phyloP scores from a whole-genome alignment of 2,329 filamentous ascomycete genomes.

The Pestalotiopsis sp. region DNA sequence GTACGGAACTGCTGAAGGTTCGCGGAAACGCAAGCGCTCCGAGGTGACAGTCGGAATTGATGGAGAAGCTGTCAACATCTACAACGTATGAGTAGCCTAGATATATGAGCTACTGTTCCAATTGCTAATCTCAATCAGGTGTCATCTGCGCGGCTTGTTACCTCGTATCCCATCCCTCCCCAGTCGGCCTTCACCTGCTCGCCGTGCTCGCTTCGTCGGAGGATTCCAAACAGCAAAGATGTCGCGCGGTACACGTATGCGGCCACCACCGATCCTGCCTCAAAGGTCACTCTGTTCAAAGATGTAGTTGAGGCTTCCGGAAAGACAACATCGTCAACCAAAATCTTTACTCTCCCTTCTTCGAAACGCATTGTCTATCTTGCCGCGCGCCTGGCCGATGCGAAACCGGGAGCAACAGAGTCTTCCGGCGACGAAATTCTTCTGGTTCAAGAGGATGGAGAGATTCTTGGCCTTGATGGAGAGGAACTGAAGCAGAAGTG shows the following conservation, averaged over 20 bases:
- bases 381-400: conserved; percentile 32
- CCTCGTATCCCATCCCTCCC: conserved; percentile 68
- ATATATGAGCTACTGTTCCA: conserved; percentile 1
- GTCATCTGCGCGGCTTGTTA: conserved; percentile 61
- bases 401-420: conserved; percentile 21
- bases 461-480: conserved; percentile 61
- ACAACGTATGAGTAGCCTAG: conserved; percentile 46
- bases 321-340: conserved; percentile 53
- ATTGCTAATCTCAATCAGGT: conserved; percentile 43
- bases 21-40: conserved; percentile 63
- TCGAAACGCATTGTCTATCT: conserved; percentile 44
- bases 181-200: conserved; percentile 66
- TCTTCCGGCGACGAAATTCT: conserved; percentile 43
- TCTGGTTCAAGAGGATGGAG: conserved; percentile 61
- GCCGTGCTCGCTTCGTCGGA: conserved; percentile 58
- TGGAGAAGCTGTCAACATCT: conserved; percentile 66
- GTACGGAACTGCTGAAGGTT: conserved; percentile 57
- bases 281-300: conserved; percentile 61
- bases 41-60: conserved; percentile 66
- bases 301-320: conserved; percentile 54
- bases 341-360: conserved; percentile 43
- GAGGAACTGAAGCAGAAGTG: conserved; percentile 53
- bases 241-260: conserved; percentile 63
- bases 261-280: conserved; percentile 51
- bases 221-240: conserved; percentile 47